phyloP scores from a whole-genome alignment of 2,329 filamentous ascomycete genomes.

The Hymenoscyphus repandus region DNA sequence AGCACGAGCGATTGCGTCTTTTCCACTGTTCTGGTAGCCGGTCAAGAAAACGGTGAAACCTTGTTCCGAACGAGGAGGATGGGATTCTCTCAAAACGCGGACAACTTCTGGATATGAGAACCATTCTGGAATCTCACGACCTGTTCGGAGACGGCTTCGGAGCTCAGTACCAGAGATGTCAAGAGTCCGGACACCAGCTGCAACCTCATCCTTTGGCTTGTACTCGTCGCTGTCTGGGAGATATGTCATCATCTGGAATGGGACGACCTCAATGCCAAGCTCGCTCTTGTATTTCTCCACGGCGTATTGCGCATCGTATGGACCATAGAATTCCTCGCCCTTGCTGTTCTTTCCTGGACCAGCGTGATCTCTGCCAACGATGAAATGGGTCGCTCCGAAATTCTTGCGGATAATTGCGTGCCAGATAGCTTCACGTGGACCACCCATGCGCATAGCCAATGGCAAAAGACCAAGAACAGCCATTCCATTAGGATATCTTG shows the following conservation, averaged over 20 bases:
- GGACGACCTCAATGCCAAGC: slow-evolving; percentile 97
- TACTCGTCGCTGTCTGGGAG: slow-evolving; percentile 97
- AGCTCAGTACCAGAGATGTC: slow-evolving; percentile 90
- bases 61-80: slow-evolving; percentile 84
- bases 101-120: slow-evolving; percentile 99
- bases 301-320: slow-evolving; percentile 93
- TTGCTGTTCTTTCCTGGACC: slow-evolving; percentile 98
- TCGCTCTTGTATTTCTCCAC: slow-evolving; percentile 96
- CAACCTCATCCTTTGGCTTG: slow-evolving; percentile 84
- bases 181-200: slow-evolving; percentile 74
- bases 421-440: slow-evolving; percentile 97
- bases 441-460: slow-evolving; percentile 98
- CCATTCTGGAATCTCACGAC: slow-evolving; percentile 96
- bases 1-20: slow-evolving; percentile 92
- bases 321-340: slow-evolving; percentile 94
- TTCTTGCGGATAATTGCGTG: slow-evolving; percentile 99
- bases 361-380: slow-evolving; percentile 96
- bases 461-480: slow-evolving; percentile 91
- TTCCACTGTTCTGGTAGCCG: slow-evolving; percentile 93
- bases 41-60: slow-evolving; percentile 99
- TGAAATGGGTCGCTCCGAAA: slow-evolving; percentile 98
- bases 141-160: slow-evolving; percentile 81
- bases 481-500: slow-evolving; percentile 98
- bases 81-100: slow-evolving; percentile 90
- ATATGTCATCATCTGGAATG: slow-evolving; percentile 99